Base-by-base conservation (phyloP, 371 early-diverging fungal species). In the Mortierella sp. region DNA sequence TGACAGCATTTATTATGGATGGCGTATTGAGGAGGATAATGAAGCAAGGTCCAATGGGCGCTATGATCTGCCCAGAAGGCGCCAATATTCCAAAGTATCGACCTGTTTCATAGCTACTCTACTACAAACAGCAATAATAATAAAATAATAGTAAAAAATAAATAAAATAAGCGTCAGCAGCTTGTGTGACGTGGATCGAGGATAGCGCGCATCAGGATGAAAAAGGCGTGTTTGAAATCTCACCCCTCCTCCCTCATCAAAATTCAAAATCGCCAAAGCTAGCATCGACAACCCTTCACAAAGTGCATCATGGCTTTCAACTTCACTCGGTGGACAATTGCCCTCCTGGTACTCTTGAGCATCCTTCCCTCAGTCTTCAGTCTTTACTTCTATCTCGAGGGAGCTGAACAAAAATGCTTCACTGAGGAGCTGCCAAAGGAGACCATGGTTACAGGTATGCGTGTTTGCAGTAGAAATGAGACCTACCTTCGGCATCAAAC, bases 381-480 rank as follows among this genome's bases (percentile, higher is more conserved):
- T 47, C 67, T 98, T 73, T 93, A 98, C 83, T 98, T 97, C 74
- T 97, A 96, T 74, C 87, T 96, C 28, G 96, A 96, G 67, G 94
- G 94, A 22, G 83, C 86, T 57, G 94, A 96, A 75, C 91, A 90
- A 81, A 93, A 94, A 83, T 98, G 98, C 86, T 98, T 98, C 78
- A 85, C 95, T 42, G 98, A 98, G 82, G 97, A 98, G 75, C 87
- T 98, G 56, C 96, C 98, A 35, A 91, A 90, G 75, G 94, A 96
- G 67, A 96, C 96, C 47, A 87, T 93, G 70, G 94, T 96, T 42
- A 91, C 90, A 66, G 95, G 94, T 93, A 83, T 61, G 69, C 60
- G 34, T 35, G 22, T 15, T 8, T 29, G 55, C 55, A 54, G 7
- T 26, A 54, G 22, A 8, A 9, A 22, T 35, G n/a, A n/a, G n/a